Evolutionary conservation across 169 alveolate genomes (phyloP).

Genomic region (Cryptosporidium ubiquitum): DNA sequence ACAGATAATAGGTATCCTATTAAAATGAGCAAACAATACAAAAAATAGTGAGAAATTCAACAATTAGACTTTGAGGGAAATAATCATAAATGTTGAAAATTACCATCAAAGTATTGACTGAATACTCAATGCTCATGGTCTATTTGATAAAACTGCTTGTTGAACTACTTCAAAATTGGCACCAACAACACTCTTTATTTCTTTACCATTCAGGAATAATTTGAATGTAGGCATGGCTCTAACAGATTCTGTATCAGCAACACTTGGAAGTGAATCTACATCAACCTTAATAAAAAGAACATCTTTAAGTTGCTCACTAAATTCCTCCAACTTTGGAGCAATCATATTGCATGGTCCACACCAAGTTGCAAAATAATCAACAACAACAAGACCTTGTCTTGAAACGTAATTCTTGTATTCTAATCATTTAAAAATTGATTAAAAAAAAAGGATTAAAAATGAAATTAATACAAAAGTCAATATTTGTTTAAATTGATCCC

Average conservation of each 20-base stretch:
- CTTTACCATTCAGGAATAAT: slow-evolving; percentile 73
- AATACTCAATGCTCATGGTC: neutral
- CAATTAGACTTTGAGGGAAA: no score
- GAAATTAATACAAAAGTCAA: neutral
- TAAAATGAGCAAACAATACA: neutral
- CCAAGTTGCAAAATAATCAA: slow-evolving; percentile 85
- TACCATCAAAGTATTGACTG: neutral
- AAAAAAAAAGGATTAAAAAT: neutral
- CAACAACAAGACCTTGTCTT: slow-evolving; percentile 76
- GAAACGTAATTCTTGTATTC: slow-evolving; percentile 36
- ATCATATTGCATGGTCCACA: slow-evolving; percentile 83
- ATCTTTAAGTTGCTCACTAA: slow-evolving; percentile 66
- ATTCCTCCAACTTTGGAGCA: slow-evolving; percentile 78
- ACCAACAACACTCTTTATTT: slow-evolving; percentile 75
- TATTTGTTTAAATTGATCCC: no score
- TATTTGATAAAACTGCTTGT: slow-evolving; percentile 39
- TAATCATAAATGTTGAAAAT: neutral
- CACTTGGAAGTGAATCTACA: slow-evolving; percentile 69
- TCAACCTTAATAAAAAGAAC: slow-evolving; percentile 76
- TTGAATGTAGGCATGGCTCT: slow-evolving; percentile 79
- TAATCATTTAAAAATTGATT: neutral
- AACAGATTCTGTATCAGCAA: slow-evolving; percentile 61
- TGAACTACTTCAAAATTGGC: slow-evolving; percentile 76
- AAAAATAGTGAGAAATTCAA: neutral
- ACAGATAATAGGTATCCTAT: no score